phyloP scores from a whole-genome alignment of 257 asterid genomes.

The Coffea eugenioides region DNA sequence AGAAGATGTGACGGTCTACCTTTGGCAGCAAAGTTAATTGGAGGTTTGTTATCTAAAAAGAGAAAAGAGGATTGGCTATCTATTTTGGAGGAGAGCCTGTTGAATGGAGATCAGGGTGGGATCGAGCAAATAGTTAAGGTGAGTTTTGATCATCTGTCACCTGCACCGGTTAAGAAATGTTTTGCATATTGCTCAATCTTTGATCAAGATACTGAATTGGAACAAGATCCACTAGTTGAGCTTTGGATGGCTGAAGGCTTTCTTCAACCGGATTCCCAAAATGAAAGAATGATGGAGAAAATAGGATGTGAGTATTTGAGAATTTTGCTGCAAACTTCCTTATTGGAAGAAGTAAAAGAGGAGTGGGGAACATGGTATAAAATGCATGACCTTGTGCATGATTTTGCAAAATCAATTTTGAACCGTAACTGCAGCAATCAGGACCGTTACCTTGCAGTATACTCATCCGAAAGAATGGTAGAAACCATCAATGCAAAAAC shows the following conservation, averaged over 20 bases:
- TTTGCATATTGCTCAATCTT: too few relatives aligned
- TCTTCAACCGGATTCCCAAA: neutral
- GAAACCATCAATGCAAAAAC: too few relatives aligned
- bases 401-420: slow-evolving; percentile 25
- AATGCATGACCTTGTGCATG: slow-evolving; percentile 40
- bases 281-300: neutral
- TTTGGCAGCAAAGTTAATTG: too few relatives aligned
- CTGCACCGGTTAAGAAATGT: slow-evolving; percentile 11
- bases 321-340: slow-evolving; percentile 24
- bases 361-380: slow-evolving; percentile 15
- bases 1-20: too few relatives aligned
- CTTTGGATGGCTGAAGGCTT: slow-evolving; percentile 39
- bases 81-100: too few relatives aligned
- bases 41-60: too few relatives aligned
- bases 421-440: neutral
- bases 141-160: slow-evolving; percentile 23
- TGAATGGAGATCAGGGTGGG: too few relatives aligned
- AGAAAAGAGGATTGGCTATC: too few relatives aligned
- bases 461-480: neutral
- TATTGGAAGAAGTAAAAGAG: slow-evolving; percentile 25
- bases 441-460: neutral
- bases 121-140: too few relatives aligned
- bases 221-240: slow-evolving; percentile 19
- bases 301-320: slow-evolving; percentile 16
- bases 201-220: neutral